Evolutionary conservation across 2,329 filamentous ascomycete species (phyloP).

Genomic region (Parascedosporium putredinis): DNA sequence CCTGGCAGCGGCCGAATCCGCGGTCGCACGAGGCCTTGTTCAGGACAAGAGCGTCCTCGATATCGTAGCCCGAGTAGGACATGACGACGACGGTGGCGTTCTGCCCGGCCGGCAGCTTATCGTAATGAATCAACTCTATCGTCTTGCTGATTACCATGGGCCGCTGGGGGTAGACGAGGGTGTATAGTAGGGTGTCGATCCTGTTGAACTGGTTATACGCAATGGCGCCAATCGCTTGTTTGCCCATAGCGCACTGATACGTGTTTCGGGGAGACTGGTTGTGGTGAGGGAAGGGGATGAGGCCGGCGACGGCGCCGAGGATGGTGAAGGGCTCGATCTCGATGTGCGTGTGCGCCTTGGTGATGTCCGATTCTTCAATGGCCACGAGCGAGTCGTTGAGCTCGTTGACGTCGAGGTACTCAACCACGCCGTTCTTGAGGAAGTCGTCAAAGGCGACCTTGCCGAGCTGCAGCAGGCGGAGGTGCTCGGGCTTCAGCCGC

Average conservation of each 20-base stretch:
- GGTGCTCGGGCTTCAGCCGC: constrained; percentile 66
- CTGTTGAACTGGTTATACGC: constrained; percentile 96
- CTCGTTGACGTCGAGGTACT: constrained; percentile 97
- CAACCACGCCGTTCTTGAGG: constrained; percentile 76
- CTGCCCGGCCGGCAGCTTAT: constrained; percentile 92
- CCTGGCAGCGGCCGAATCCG: constrained; percentile 92
- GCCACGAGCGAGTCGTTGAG: constrained; percentile 94
- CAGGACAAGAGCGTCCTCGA: constrained; percentile 91
- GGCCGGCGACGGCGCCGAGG: constrained; percentile 83
- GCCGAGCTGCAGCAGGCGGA: constrained; percentile 72
- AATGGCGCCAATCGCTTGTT: constrained; percentile 97
- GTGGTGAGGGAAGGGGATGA: constrained; percentile 97
- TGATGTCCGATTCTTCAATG: constrained; percentile 77
- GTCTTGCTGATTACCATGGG: constrained; percentile 97
- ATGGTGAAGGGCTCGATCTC: constrained; percentile 98
- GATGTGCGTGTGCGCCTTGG: constrained; percentile 75
- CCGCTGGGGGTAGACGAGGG: constrained; percentile 94
- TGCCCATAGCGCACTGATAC: constrained; percentile 99
- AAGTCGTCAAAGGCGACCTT: constrained; percentile 91
- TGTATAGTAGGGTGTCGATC: constrained; percentile 91
- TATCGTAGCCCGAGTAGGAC: constrained; percentile 99
- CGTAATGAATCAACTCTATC: constrained; percentile 92
- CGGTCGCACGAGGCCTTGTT: constrained; percentile 95
- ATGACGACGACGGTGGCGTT: constrained; percentile 98
- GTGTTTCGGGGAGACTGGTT: constrained; percentile 98